phyloP scores from a whole-genome alignment of 2,329 filamentous ascomycete genomes.

The Aschersonia sp. region DNA sequence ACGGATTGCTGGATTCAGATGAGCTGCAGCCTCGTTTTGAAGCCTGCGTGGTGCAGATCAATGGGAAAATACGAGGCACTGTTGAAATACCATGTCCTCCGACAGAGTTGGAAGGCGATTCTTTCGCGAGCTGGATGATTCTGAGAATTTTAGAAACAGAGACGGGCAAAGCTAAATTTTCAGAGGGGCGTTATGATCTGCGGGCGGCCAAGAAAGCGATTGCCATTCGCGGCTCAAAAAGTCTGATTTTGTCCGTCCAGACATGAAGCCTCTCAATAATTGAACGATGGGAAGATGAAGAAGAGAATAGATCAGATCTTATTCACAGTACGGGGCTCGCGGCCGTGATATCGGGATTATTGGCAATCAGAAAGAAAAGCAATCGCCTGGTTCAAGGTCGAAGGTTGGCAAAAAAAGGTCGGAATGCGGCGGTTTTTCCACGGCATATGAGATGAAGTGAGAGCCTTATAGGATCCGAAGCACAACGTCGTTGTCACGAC shows the following conservation, averaged over 20 bases:
- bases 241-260: conserved; percentile 56
- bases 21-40: conserved; percentile 34
- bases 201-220: conserved; percentile 47
- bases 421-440: no score
- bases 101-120: conserved; percentile 22
- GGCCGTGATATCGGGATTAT: no score
- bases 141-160: conserved; percentile 44
- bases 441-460: no score
- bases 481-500: no score
- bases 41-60: conserved; percentile 58
- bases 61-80: conserved; percentile 61
- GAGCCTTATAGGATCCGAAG: no score
- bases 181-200: conserved; percentile 28
- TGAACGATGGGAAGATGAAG: no score
- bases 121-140: conserved; percentile 46
- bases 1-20: conserved; percentile 32
- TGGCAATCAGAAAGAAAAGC: no score
- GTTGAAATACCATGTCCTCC: conserved; percentile 46
- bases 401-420: no score
- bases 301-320: no score
- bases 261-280: background rate
- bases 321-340: no score
- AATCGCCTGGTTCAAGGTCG: no score
- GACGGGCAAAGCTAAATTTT: conserved; percentile 43
- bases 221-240: conserved; percentile 49